These are phyloP conservation scores for Mycena rebaudengoi DNA, from an alignment of 768 basidiomycete genomes.

Conservation along the genomic window DNA sequence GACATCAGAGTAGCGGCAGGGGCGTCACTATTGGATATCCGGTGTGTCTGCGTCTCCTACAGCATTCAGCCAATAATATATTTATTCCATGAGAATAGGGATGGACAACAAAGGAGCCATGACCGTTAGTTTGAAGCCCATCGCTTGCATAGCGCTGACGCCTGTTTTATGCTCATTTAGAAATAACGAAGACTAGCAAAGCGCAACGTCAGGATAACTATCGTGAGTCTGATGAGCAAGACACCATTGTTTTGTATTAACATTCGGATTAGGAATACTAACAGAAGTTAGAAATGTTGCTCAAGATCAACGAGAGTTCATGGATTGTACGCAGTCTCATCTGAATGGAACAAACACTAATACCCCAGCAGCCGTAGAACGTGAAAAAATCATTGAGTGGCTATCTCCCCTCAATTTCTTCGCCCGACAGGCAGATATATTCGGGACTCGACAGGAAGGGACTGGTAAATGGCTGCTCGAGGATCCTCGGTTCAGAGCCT, in stretches of 20 bases:
- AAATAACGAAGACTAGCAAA: neutral
- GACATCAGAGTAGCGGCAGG: too few relatives aligned
- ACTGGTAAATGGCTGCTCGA: slow-evolving; percentile 8
- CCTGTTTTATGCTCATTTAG: neutral
- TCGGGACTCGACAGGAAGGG: neutral
- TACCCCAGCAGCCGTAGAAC: neutral
- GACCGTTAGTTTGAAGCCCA: neutral
- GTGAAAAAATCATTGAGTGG: neutral
- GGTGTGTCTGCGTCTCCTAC: too few relatives aligned
- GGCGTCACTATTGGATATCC: too few relatives aligned
- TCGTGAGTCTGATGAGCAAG: neutral
- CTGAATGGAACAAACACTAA: neutral
- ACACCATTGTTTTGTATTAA: neutral
- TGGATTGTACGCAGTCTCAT: neutral
- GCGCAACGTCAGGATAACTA: neutral
- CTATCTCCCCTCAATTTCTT: slow-evolving; percentile 7
- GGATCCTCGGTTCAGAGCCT: neutral
- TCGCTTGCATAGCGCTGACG: too few relatives aligned
- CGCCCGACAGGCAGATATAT: neutral
- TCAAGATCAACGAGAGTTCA: neutral
- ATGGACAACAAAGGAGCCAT: neutral
- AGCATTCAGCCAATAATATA: too few relatives aligned
- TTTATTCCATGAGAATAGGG: too few relatives aligned
- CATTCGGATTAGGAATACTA: neutral
- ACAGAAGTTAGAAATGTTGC: neutral